phyloP scores from a whole-genome alignment of 1,139 yeast species.

The Saccharomyces hybrid region DNA sequence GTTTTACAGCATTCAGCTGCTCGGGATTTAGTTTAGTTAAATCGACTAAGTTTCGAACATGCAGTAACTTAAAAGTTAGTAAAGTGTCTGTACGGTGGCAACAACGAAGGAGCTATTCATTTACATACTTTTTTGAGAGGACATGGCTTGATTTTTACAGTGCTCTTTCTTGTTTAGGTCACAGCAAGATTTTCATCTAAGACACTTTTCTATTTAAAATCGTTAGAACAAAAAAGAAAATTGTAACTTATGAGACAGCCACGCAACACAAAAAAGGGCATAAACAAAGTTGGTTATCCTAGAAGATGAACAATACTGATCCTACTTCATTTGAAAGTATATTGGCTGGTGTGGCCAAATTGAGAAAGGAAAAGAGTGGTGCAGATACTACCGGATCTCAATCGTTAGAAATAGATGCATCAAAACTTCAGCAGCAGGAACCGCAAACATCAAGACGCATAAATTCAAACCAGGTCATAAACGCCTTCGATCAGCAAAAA shows the following conservation, averaged over 20 bases:
- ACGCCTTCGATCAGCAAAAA: slow-evolving; percentile 23
- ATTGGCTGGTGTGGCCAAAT: slow-evolving; percentile 51
- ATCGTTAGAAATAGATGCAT: background rate
- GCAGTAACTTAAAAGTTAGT: slow-evolving; percentile 6
- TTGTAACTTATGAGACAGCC: background rate
- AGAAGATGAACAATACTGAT: slow-evolving; percentile 33
- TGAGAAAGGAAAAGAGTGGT: slow-evolving; percentile 29
- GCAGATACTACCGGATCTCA: background rate
- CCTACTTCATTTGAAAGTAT: slow-evolving; percentile 58
- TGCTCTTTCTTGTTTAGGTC: background rate
- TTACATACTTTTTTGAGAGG: slow-evolving; percentile 21
- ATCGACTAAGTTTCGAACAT: slow-evolving; percentile 36
- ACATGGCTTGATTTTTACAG: slow-evolving; percentile 9
- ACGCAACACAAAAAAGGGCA: background rate
- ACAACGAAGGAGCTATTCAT: background rate
- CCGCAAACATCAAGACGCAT: background rate
- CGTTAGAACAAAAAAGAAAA: slow-evolving; percentile 7
- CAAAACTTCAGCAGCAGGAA: background rate
- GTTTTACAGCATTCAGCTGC: slow-evolving; percentile 77
- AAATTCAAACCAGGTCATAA: slow-evolving; percentile 12
- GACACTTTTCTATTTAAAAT: background rate
- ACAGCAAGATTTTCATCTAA: background rate
- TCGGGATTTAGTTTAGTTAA: slow-evolving; percentile 67
- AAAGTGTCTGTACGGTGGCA: slow-evolving; percentile 1
- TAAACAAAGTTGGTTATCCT: background rate